These are phyloP conservation scores for Patellifolia procumbens DNA, from an alignment of 179 eudicot species.

Conservation along the genomic window DNA sequence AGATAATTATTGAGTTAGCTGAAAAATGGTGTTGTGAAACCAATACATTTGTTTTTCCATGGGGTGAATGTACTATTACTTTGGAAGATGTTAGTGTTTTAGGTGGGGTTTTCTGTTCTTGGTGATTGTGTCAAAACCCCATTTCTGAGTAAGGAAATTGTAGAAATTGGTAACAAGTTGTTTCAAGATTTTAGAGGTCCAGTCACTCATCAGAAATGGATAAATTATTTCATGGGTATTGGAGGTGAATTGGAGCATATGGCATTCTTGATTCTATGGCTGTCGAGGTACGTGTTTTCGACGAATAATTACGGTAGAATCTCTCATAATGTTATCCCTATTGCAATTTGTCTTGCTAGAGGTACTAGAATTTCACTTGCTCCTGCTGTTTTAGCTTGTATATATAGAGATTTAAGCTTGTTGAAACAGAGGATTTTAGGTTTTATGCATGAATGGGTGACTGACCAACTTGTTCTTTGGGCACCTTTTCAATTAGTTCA, in stretches of 20 bases:
- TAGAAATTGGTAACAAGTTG: conserved; percentile 6
- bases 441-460: too few species aligned
- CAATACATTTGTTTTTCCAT: conserved; percentile 37
- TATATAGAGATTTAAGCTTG: too few species aligned
- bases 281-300: conserved; percentile 46
- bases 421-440: too few species aligned
- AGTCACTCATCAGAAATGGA: background rate
- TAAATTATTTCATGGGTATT: conserved; percentile 29
- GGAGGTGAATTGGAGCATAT: conserved; percentile 38
- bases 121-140: conserved; percentile 13
- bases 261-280: conserved; percentile 43
- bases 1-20: conserved; percentile 29
- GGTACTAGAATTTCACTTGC: conserved; percentile 36
- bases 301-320: background rate
- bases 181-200: background rate
- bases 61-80: conserved; percentile 43
- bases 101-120: conserved; percentile 35
- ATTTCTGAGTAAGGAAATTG: background rate
- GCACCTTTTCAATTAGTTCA: conserved; percentile 36
- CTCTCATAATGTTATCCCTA: conserved; percentile 20
- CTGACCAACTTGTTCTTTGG: conserved; percentile 48
- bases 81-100: conserved; percentile 41
- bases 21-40: conserved; percentile 39
- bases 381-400: too few species aligned
- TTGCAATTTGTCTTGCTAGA: conserved; percentile 37